A percentile compares a stretch with the other conserved stretches of the same genome.
These are phyloP conservation scores for Cercophora newfieldiana DNA, from an alignment of 495 filamentous ascomycete species.

Conservation along the genomic window DNA sequence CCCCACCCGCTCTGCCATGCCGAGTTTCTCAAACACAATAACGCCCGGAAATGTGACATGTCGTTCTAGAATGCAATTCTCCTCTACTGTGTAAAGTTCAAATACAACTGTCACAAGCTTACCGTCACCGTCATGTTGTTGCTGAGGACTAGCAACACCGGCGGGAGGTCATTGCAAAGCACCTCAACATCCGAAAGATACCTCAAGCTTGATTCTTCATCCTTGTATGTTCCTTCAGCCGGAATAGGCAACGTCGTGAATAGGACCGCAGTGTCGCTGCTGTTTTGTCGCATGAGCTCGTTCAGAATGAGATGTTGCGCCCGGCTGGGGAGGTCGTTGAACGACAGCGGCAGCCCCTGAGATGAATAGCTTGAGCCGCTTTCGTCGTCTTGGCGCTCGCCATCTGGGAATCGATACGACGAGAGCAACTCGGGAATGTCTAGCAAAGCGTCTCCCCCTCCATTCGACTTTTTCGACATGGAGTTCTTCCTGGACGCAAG, in stretches of 20 bases:
- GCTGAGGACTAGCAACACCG: conserved; percentile 76
- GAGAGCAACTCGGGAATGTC: conserved; percentile 39
- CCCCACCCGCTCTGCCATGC: background rate
- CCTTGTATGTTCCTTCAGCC: conserved; percentile 68
- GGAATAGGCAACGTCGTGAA: conserved; percentile 81
- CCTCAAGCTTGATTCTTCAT: conserved; percentile 64
- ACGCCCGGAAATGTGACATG: background rate
- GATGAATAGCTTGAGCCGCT: conserved; percentile 60
- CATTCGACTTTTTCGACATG: conserved; percentile 20
- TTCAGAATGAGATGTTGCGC: conserved; percentile 86
- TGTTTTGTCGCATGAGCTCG: conserved; percentile 72
- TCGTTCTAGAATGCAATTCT: background rate
- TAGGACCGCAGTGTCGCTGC: conserved; percentile 73
- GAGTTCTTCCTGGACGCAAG: conserved; percentile 36
- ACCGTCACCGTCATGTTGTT: conserved; percentile 92
- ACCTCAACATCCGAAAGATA: conserved; percentile 80
- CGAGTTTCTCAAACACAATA: background rate
- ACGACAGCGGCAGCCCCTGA: conserved; percentile 65
- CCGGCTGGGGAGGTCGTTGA: conserved; percentile 81
- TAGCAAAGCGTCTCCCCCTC: conserved; percentile 30
- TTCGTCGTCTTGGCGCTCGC: conserved; percentile 27
- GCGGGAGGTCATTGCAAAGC: conserved; percentile 65
- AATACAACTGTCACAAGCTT: conserved; percentile 65
- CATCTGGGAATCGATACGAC: conserved; percentile 28
- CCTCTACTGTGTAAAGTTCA: background rate